These are phyloP conservation scores for Bacterosira constricta DNA, from an alignment of 108 stramenopile species.

Conservation along the genomic window DNA sequence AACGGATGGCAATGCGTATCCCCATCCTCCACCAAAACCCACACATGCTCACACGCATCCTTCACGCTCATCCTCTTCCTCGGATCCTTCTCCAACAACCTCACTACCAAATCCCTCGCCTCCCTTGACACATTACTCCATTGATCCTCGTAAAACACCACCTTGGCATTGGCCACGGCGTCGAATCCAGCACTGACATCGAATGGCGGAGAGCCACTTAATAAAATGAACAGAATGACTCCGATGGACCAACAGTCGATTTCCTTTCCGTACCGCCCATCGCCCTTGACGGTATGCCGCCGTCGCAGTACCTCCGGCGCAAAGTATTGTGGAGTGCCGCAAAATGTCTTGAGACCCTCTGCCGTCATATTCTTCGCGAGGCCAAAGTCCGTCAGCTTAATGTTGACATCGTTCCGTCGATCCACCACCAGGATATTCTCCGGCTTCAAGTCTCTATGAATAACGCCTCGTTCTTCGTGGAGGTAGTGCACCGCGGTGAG, in stretches of 20 bases:
- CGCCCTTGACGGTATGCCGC: constrained; percentile 67
- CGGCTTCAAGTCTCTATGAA: constrained; percentile 92
- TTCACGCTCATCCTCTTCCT: constrained; percentile 62
- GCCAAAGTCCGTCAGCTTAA: constrained; percentile 92
- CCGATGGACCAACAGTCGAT: constrained; percentile 89
- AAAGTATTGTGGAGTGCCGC: constrained; percentile 93
- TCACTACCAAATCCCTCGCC: constrained; percentile 72
- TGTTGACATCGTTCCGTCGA: constrained; percentile 52
- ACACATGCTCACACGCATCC: constrained; percentile 78
- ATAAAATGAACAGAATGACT: constrained; percentile 85
- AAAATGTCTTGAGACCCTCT: constrained; percentile 87
- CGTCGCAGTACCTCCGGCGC: constrained; percentile 90
- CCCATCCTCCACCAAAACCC: constrained; percentile 85
- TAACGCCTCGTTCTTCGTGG: constrained; percentile 73
- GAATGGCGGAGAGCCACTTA: constrained; percentile 82
- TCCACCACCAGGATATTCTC: constrained; percentile 88
- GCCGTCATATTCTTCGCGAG: constrained; percentile 82
- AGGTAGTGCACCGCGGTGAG: constrained; percentile 80
- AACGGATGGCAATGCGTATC: constrained; percentile 87
- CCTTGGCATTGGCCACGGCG: constrained; percentile 46
- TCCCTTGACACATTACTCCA: constrained; percentile 58
- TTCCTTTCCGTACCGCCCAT: constrained; percentile 84
- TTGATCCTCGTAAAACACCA: constrained; percentile 57
- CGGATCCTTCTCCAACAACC: constrained; percentile 69
- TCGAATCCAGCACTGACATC: constrained; percentile 56